These are phyloP conservation scores for Scenedesmus sp. DNA, from an alignment of 163 green algal species.

Conservation along the genomic window DNA sequence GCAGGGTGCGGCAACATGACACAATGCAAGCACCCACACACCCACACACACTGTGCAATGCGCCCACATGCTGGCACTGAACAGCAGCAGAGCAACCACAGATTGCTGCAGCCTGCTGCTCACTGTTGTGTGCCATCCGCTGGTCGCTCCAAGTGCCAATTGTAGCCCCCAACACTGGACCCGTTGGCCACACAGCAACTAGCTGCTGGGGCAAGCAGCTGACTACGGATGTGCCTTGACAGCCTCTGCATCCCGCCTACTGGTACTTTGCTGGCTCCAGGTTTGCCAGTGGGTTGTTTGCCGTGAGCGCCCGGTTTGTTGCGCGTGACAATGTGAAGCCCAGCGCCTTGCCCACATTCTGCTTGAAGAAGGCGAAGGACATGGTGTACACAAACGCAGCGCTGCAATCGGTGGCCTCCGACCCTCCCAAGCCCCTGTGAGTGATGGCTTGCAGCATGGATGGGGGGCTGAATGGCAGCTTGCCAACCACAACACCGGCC, in stretches of 20 bases:
- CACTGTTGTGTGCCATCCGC: too few relatives aligned
- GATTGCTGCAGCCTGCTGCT: neutral
- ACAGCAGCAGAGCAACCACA: too few relatives aligned
- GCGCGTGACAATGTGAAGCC: constrained; percentile 22
- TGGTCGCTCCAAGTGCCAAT: too few relatives aligned
- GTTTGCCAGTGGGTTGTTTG: neutral
- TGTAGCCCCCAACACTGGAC: too few relatives aligned
- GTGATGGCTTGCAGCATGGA: constrained; percentile 23
- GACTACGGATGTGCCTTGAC: too few relatives aligned
- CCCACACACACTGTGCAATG: too few relatives aligned
- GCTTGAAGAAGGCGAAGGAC: neutral
- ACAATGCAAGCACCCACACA: too few relatives aligned
- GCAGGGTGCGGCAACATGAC: too few relatives aligned
- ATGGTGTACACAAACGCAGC: constrained; percentile 36
- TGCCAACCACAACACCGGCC: constrained; percentile 17
- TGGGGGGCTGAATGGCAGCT: constrained; percentile 47
- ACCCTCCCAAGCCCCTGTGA: constrained; percentile 27
- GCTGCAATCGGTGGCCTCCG: constrained; percentile 25
- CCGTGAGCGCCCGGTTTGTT: neutral
- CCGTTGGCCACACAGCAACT: neutral
- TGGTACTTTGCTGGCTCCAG: constrained; percentile 26
- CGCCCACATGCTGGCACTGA: neutral
- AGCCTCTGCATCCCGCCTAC: neutral
- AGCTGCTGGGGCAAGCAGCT: neutral
- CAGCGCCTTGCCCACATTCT: constrained; percentile 23